phyloP scores from a whole-genome alignment of 2,329 filamentous ascomycete genomes.

The Aaosphaeria arxii region DNA sequence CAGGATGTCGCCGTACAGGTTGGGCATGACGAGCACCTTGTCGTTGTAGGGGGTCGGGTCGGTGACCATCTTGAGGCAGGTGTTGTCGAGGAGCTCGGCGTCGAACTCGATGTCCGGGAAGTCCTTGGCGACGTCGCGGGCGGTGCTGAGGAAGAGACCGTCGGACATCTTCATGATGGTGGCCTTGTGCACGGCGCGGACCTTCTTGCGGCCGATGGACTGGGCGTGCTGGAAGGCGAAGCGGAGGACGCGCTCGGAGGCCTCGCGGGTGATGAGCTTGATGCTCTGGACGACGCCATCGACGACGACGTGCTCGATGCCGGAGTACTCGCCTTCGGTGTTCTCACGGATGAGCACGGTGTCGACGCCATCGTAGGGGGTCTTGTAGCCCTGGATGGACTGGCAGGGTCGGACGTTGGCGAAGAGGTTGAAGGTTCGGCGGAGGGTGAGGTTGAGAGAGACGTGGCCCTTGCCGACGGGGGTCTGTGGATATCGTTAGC shows the following conservation, averaged over 20 bases:
- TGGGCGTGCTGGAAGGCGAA: conserved; percentile 98
- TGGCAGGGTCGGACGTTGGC: conserved; percentile 98
- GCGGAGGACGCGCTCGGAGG: conserved; percentile 90
- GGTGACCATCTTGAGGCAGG: conserved; percentile 97
- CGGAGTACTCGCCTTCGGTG: conserved; percentile 99
- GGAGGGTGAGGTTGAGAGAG: conserved; percentile 96
- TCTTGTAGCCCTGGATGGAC: conserved; percentile 96
- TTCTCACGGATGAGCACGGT: conserved; percentile 98
- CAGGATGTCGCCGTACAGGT: conserved; percentile 98
- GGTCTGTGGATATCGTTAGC: conserved; percentile 57
- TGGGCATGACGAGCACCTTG: conserved; percentile 97
- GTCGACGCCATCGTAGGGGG: conserved; percentile 94
- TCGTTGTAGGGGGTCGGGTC: conserved; percentile 97
- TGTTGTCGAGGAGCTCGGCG: conserved; percentile 97
- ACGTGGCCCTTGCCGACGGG: conserved; percentile 98
- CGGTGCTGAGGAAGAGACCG: conserved; percentile 92
- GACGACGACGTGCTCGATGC: conserved; percentile 97
- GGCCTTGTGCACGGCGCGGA: conserved; percentile 98
- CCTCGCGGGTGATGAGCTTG: conserved; percentile 97
- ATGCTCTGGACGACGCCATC: conserved; percentile 98
- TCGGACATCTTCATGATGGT: conserved; percentile 99
- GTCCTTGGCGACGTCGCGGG: conserved; percentile 83
- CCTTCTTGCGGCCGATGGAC: conserved; percentile 91
- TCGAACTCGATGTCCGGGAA: conserved; percentile 96
- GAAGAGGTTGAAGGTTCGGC: conserved; percentile 99